A percentile compares a stretch with the other conserved stretches of the same genome.
phyloP scores from a whole-genome alignment of 2,329 filamentous ascomycete species.

The Teratosphaeria nubilosa region DNA sequence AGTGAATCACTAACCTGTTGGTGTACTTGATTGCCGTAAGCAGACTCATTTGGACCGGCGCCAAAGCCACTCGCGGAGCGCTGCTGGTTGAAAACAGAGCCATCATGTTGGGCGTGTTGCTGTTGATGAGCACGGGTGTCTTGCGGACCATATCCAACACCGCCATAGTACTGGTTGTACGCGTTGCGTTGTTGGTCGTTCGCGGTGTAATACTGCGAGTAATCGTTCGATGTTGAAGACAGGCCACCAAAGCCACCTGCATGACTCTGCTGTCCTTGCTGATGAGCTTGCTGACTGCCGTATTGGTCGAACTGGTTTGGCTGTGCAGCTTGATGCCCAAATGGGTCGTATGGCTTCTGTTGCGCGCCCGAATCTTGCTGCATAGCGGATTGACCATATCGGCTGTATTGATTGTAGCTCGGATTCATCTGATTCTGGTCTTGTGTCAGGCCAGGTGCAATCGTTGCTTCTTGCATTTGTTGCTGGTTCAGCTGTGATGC shows the following conservation, averaged over 20 bases:
- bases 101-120: constrained; percentile 55
- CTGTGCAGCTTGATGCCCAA: constrained; percentile 59
- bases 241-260: constrained; percentile 55
- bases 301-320: constrained; percentile 38
- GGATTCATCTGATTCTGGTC: constrained; percentile 36
- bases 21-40: constrained; percentile 52
- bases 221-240: constrained; percentile 68
- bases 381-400: constrained; percentile 53
- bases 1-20: constrained; percentile 33
- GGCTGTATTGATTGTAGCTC: constrained; percentile 55
- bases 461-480: constrained; percentile 29
- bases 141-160: constrained; percentile 42
- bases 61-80: constrained; percentile 70
- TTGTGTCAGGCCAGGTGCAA: constrained; percentile 44
- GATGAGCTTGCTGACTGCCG: constrained; percentile 45
- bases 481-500: constrained; percentile 44
- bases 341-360: constrained; percentile 82
- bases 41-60: constrained; percentile 49
- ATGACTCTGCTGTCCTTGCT: constrained; percentile 44
- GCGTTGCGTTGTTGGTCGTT: constrained; percentile 62
- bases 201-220: constrained; percentile 74
- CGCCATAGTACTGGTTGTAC: constrained; percentile 58
- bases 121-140: constrained; percentile 9
- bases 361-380: constrained; percentile 47
- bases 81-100: constrained; percentile 54